Percentiles rank a stretch among this genome's conserved stretches.
These are phyloP conservation scores for Paecilomyces dactylethromorphus DNA, from an alignment of 2,329 filamentous ascomycete genomes.

Conservation along the genomic window DNA sequence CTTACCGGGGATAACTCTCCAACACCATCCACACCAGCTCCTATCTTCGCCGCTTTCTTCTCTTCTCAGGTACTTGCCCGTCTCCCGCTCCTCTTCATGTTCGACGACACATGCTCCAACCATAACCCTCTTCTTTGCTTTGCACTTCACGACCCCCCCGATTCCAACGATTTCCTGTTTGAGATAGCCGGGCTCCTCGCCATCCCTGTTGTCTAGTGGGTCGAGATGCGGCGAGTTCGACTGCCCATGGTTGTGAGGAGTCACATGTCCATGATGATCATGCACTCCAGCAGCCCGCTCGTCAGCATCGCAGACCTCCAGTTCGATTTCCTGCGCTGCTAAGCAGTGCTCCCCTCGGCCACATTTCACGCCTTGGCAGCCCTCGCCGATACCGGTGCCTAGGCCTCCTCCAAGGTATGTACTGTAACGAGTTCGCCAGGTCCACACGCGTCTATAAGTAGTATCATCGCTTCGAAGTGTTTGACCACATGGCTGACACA, in stretches of 20 bases:
- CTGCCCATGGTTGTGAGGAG: conserved; percentile 11
- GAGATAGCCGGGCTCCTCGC: conserved; percentile 62
- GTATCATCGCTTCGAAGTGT: conserved; percentile 54
- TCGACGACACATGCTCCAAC: conserved; percentile 82
- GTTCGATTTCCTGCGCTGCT: conserved; percentile 68
- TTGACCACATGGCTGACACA: conserved; percentile 78
- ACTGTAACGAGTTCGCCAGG: conserved; percentile 79
- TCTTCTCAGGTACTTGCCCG: conserved; percentile 58
- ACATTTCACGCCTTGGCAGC: conserved; percentile 80
- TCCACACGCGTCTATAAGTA: conserved; percentile 66
- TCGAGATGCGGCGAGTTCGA: not conserved
- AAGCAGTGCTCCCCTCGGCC: conserved; percentile 71
- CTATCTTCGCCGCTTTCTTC: conserved; percentile 64
- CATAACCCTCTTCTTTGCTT: conserved; percentile 72
- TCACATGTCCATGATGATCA: conserved; percentile 14
- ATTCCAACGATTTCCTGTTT: conserved; percentile 88
- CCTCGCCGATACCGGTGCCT: conserved; percentile 81
- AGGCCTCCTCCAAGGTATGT: conserved; percentile 69
- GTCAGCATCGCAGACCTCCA: conserved; percentile 77
- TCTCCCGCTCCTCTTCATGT: conserved; percentile 68
- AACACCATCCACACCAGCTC: conserved; percentile 93
- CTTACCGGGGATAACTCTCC: conserved; percentile 61
- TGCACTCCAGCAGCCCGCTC: conserved; percentile 52
- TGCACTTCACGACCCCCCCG: conserved; percentile 80
- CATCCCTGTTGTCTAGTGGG: conserved; percentile 17